Percentiles rank a stretch among this genome's conserved stretches.
Conservation (phyloP, 192 early-diverging fungal genomes). For the Entophlyctis helioformis region DNA sequence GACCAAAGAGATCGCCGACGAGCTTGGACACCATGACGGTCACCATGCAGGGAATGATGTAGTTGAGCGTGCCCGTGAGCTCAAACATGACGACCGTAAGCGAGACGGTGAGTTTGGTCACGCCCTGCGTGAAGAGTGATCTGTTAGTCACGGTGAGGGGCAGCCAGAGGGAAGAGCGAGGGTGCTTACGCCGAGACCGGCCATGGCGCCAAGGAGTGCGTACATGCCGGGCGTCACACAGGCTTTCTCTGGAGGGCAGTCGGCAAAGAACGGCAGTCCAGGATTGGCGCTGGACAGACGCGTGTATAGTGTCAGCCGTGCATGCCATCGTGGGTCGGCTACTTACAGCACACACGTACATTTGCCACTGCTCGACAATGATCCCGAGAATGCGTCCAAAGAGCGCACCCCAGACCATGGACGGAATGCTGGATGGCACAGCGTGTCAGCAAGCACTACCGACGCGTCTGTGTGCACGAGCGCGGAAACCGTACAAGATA, state of each 20-base stretch:
- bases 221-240: slow-evolving; percentile 83
- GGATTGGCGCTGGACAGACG: slow-evolving; percentile 8
- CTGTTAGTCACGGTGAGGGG: too few species aligned
- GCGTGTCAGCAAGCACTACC: background rate
- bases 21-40: slow-evolving; percentile 52
- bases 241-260: slow-evolving; percentile 25
- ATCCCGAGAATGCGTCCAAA: slow-evolving; percentile 88
- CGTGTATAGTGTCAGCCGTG: background rate
- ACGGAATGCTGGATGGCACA: slow-evolving; percentile 25
- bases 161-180: too few species aligned
- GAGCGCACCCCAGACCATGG: slow-evolving; percentile 55
- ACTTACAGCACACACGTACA: too few species aligned
- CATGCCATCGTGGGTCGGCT: too few species aligned
- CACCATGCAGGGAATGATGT: slow-evolving; percentile 67
- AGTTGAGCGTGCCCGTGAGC: slow-evolving; percentile 89
- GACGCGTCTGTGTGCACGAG: background rate
- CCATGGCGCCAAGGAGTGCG: slow-evolving; percentile 89
- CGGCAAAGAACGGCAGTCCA: slow-evolving; percentile 16
- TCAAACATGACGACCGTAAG: slow-evolving; percentile 98
- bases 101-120: slow-evolving; percentile 9
- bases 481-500: slow-evolving; percentile 16
- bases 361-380: slow-evolving; percentile 62
- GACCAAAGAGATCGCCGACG: slow-evolving; percentile 40
- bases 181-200: slow-evolving; percentile 77
- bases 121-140: too few species aligned